Evolutionary conservation across 805 yeast genomes (phyloP).

Genomic region (Ogataea minuta): DNA sequence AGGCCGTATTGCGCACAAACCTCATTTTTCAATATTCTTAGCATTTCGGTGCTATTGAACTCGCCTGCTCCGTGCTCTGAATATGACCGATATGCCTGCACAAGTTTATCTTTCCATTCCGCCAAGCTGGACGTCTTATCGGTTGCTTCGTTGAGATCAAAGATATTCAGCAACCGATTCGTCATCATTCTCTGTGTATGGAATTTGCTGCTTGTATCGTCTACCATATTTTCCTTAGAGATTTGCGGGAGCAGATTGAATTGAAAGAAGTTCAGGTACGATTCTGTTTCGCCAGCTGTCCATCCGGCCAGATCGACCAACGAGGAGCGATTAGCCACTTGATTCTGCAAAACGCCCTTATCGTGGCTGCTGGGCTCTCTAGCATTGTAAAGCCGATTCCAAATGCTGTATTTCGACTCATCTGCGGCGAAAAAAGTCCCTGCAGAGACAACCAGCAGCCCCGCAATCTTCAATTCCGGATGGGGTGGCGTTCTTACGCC

Average conservation of each 20-base stretch:
- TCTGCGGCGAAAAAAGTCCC: constrained; percentile 32
- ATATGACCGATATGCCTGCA: not conserved
- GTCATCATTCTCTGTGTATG: constrained; percentile 15
- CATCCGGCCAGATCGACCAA: constrained; percentile 43
- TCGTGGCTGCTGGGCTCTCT: constrained; percentile 9
- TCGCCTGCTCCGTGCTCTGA: not conserved
- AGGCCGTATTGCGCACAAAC: constrained; percentile 5
- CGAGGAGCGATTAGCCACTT: constrained; percentile 24
- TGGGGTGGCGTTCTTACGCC: constrained; percentile 3
- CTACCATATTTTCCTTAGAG: constrained; percentile 10
- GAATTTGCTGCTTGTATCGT: constrained; percentile 8
- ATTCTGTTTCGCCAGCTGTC: constrained; percentile 43
- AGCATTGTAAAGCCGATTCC: constrained; percentile 27
- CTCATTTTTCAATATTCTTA: not conserved
- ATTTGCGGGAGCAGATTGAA: constrained; percentile 21
- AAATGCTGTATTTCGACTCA: constrained; percentile 24
- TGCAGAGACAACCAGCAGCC: constrained; percentile 33
- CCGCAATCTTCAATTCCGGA: constrained; percentile 41
- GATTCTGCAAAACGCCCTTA: constrained; percentile 16
- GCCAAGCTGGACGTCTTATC: not conserved
- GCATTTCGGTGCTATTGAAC: not conserved
- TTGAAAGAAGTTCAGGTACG: constrained; percentile 52
- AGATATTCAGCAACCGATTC: constrained; percentile 16
- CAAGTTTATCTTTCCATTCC: not conserved
- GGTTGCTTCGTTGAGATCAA: constrained; percentile 9